Conservation (phyloP, 2,329 filamentous ascomycete genomes). For the Triangularia verruculosa region DNA sequence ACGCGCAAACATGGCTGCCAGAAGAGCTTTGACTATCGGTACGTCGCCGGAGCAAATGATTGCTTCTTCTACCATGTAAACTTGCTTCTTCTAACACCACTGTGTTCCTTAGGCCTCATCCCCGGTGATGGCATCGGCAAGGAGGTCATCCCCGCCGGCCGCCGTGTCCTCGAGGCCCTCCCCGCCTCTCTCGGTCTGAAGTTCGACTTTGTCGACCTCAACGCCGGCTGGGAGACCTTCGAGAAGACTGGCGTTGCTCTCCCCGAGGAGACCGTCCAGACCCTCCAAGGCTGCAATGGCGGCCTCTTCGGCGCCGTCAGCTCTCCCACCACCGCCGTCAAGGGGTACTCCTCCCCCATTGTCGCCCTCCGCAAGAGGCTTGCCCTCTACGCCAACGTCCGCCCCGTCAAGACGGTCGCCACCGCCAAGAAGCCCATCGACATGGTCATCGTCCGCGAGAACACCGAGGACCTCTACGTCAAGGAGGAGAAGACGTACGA, state of each 20-base stretch:
- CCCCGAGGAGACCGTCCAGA: conserved; percentile 84
- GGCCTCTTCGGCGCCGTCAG: conserved; percentile 94
- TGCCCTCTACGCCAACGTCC: conserved; percentile 94
- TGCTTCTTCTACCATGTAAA: background rate
- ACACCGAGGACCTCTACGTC: conserved; percentile 97
- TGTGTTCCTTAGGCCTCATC: conserved; percentile 69
- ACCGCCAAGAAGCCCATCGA: conserved; percentile 72
- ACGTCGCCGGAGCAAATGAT: conserved; percentile 29
- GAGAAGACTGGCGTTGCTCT: conserved; percentile 84
- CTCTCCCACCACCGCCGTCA: conserved; percentile 84
- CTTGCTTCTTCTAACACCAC: conserved; percentile 1
- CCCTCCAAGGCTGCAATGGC: conserved; percentile 92
- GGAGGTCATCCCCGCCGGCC: conserved; percentile 95
- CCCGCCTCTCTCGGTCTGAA: conserved; percentile 86
- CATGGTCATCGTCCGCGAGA: conserved; percentile 97
- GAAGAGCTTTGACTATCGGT: conserved; percentile 65
- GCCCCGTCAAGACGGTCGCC: conserved; percentile 82
- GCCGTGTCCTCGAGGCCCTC: conserved; percentile 86
- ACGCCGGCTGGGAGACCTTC: conserved; percentile 92
- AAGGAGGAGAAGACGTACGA: conserved; percentile 90
- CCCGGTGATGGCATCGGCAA: conserved; percentile 97
- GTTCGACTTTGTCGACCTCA: conserved; percentile 90
- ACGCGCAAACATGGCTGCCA: conserved; percentile 53
- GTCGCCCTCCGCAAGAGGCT: conserved; percentile 94
- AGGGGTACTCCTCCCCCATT: conserved; percentile 94